phyloP scores from a whole-genome alignment of 192 early-diverging fungal species.

The Umbelopsis sp. region DNA sequence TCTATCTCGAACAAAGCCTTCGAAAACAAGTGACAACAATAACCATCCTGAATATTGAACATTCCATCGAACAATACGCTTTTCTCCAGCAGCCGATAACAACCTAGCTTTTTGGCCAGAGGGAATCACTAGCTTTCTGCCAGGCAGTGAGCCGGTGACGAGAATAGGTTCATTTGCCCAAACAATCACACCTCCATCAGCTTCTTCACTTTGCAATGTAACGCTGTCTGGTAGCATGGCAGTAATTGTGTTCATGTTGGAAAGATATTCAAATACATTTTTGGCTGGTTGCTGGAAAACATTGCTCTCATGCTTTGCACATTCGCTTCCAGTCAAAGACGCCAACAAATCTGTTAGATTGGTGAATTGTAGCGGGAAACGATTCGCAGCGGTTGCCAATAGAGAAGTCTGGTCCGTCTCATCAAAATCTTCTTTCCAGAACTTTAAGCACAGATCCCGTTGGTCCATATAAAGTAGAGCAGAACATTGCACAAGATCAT shows the following conservation, averaged over 20 bases:
- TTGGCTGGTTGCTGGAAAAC: constrained; percentile 9
- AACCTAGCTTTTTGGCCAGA: constrained; percentile 17
- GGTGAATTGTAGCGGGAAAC: constrained; percentile 29
- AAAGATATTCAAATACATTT: constrained; percentile 29
- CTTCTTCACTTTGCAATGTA: neutral
- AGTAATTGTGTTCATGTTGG: constrained; percentile 4
- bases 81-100: neutral
- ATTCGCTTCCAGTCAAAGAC: constrained; percentile 10
- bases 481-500: constrained; percentile 15
- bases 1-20: constrained; percentile 1
- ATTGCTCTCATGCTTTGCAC: neutral
- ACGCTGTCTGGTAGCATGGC: constrained; percentile 12
- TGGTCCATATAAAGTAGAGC: constrained; percentile 22
- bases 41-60: constrained; percentile 31
- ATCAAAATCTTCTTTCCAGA: constrained; percentile 29
- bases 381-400: constrained; percentile 21
- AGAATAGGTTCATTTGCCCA: neutral
- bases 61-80: constrained; percentile 24
- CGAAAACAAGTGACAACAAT: constrained; percentile 21
- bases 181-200: constrained; percentile 5
- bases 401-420: constrained; percentile 9
- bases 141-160: neutral
- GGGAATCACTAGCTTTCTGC: constrained; percentile 18
- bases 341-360: constrained; percentile 24
- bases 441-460: constrained; percentile 19